Base-by-base conservation (phyloP, 2,329 filamentous ascomycete species). In the Geosmithia morbida region DNA sequence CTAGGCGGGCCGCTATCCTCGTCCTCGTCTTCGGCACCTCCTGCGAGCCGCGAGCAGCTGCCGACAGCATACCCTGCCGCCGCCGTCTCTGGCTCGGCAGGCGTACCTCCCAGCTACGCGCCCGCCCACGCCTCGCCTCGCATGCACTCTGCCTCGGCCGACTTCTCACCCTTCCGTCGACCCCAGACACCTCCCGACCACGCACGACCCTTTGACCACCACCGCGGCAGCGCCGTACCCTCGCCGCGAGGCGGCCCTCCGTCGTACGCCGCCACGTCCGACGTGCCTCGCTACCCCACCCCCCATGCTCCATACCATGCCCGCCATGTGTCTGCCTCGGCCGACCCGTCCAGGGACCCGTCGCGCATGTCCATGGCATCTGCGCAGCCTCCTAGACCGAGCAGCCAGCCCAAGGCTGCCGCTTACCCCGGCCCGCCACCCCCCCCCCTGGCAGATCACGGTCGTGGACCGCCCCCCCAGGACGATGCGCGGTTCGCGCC, bases 161-260 rank as follows among this genome's bases (percentile, higher is more conserved):
- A 85, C 17, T 83, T 83, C 51, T 67, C 66, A 46, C 70, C 74
- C 5, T 83, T 75, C 59, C 72, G 81, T 51, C 72, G 83, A 50
- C 83, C 83, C 2, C 79, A 85, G 49, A 87, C 83, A 0, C 84
- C 84, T n/a, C 83, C 87, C 43, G 79, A 81, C 51, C 68, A 72
- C 44, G 71, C 76, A 78, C 64, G 69, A 69, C 51, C 7, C 29
- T 7, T n/a, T n/a, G n/a, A n/a, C n/a, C 29, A 30, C 29, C 65
- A 63, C 40, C 65, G 73, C 55, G 66, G 64, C 20, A 62, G 64
- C 51, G 57, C 65, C 2, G 68, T 66, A 16, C 68, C 66, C 4
- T 76, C 75, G 14, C 72, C 73, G 6, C 65, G n/a, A n/a, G n/a
- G 72, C 53, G 66, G 64, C 47, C 60, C 29, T 6, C 7, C 29